A percentile compares a stretch with the other conserved stretches of the same genome.
Evolutionary conservation across 805 yeast species (phyloP).

Genomic region (Yamadazyma paraphyllophila): DNA sequence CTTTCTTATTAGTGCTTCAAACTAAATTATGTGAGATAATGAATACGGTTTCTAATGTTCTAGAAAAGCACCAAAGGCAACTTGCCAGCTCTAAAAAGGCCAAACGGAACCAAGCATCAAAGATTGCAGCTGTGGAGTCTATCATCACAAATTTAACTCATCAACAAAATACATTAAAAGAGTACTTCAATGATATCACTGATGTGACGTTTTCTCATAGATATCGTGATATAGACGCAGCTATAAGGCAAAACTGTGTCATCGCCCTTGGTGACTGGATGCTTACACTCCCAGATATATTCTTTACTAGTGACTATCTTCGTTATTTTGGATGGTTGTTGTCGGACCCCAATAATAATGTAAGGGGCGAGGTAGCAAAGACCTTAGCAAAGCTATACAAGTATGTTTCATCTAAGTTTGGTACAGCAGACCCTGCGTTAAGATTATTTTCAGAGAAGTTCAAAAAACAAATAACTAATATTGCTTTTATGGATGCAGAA

Average conservation of each 20-base stretch:
- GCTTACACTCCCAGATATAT: conserved; percentile 64
- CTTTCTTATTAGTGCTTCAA: conserved; percentile 57
- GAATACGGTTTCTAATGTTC: conserved; percentile 29
- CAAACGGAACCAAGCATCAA: conserved; percentile 44
- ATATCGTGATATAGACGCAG: conserved; percentile 74
- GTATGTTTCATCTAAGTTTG: conserved; percentile 9
- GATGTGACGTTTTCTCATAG: conserved; percentile 70
- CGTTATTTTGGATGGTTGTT: conserved; percentile 83
- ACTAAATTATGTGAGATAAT: conserved; percentile 55
- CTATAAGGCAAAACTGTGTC: conserved; percentile 70
- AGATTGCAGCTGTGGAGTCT: conserved; percentile 39
- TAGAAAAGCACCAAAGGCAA: conserved; percentile 47
- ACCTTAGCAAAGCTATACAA: conserved; percentile 51
- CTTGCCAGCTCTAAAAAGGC: conserved; percentile 24
- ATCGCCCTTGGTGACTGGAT: conserved; percentile 68
- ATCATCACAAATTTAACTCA: conserved; percentile 18
- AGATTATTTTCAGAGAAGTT: conserved; percentile 78
- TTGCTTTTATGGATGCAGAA: conserved; percentile 45
- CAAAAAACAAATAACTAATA: conserved; percentile 61
- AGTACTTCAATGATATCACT: conserved; percentile 61
- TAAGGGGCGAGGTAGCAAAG: conserved; percentile 63
- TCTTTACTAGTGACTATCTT: conserved; percentile 65
- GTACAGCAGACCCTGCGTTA: conserved; percentile 53
- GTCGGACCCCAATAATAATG: conserved; percentile 63
- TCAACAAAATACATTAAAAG: conserved; percentile 54